A percentile compares a stretch with the other conserved stretches of the same genome.
Evolutionary conservation across 495 filamentous ascomycete species (phyloP).

Genomic region (Lentithecium fluviatile): DNA sequence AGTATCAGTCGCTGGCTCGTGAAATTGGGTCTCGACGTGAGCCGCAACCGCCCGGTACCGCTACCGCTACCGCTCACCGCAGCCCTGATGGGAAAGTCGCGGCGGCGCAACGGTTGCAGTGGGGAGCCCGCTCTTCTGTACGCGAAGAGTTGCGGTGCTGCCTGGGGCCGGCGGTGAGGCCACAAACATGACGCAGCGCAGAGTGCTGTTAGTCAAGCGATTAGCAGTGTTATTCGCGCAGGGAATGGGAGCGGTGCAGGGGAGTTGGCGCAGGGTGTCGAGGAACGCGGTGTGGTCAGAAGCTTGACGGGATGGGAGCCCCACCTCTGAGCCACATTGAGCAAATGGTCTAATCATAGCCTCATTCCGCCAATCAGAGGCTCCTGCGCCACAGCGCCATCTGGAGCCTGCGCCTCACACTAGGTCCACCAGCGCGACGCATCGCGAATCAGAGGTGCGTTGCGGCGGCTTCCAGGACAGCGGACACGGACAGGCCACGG

Average conservation of each 20-base stretch:
- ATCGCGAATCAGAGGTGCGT: constrained; percentile 10
- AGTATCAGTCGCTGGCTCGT: background rate
- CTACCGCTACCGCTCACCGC: background rate
- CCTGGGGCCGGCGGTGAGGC: constrained; percentile 29
- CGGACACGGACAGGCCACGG: constrained; percentile 8
- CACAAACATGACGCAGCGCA: constrained; percentile 6
- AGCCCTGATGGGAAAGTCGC: background rate
- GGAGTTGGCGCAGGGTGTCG: too few relatives aligned
- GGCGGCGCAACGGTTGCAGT: constrained; percentile 2
- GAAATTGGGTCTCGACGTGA: background rate
- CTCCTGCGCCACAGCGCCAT: background rate
- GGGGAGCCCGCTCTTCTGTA: background rate
- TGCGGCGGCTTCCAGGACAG: background rate
- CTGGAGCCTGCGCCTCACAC: background rate
- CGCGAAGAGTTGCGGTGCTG: constrained; percentile 15
- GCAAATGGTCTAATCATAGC: constrained; percentile 27
- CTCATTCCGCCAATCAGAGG: constrained; percentile 2
- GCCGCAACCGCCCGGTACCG: too few relatives aligned
- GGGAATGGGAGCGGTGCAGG: background rate
- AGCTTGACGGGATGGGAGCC: constrained; percentile 8
- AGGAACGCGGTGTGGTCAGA: constrained; percentile 28
- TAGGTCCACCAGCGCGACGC: background rate
- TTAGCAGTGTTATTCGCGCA: constrained; percentile 2
- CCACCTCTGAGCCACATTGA: background rate
- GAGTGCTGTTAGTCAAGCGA: constrained; percentile 19